phyloP scores from a whole-genome alignment of 2,329 filamentous ascomycete genomes.

The Claviceps sorghi region DNA sequence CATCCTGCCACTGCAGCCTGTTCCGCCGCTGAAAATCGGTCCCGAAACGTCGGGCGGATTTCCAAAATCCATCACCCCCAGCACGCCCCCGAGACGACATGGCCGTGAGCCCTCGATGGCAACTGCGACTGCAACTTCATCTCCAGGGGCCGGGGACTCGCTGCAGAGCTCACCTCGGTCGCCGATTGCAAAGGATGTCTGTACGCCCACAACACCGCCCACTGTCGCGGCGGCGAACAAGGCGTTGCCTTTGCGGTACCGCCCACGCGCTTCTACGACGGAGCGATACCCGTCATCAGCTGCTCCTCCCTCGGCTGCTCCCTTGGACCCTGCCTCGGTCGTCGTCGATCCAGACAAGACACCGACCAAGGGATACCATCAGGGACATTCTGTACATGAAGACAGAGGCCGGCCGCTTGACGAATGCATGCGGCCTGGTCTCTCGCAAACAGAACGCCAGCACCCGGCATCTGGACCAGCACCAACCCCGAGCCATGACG shows the following conservation, averaged over 20 bases:
- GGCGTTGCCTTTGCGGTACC: constrained; percentile 13
- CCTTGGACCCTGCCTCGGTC: not conserved
- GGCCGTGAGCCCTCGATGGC: constrained; percentile 14
- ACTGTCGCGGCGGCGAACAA: constrained; percentile 14
- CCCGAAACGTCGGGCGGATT: constrained; percentile 19
- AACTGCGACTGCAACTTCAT: not conserved
- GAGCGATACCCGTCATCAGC: not conserved
- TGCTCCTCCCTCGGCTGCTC: not conserved
- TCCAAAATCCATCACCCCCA: constrained; percentile 9
- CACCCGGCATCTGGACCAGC: constrained; percentile 8
- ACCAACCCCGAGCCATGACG: constrained; percentile 29
- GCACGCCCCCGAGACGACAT: constrained; percentile 13
- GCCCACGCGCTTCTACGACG: constrained; percentile 7
- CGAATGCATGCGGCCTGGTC: constrained; percentile 25
- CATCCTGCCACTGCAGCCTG: constrained; percentile 46
- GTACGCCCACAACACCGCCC: constrained; percentile 2
- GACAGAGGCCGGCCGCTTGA: constrained; percentile 17
- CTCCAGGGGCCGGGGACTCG: constrained; percentile 13
- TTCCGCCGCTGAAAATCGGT: constrained; percentile 27
- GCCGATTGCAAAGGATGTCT: constrained; percentile 7
- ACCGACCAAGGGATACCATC: constrained; percentile 15
- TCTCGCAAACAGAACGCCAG: constrained; percentile 12
- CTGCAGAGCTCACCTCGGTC: constrained; percentile 12
- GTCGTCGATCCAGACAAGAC: constrained; percentile 6
- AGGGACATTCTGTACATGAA: constrained; percentile 5